Evolutionary conservation across 805 yeast genomes (phyloP), one percentile per base, ranked within the genome.

Genomic region (Metschnikowia lochheadii): DNA sequence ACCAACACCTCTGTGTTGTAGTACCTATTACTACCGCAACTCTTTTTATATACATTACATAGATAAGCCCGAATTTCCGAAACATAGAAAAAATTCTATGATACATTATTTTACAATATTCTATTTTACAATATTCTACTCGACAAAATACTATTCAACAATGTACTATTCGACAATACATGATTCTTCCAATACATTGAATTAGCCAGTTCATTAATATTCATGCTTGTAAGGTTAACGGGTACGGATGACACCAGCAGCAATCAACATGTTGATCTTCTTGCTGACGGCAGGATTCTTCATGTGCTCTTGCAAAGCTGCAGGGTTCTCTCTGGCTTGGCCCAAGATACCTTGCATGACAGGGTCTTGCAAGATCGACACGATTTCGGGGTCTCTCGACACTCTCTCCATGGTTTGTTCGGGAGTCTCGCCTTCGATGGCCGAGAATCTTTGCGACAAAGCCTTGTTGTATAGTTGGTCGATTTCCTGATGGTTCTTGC

Each of bases 281-380:
- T 84, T 85, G 64, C 84, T 81, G 46, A 94, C 87, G 54, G 84
- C 95, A 38, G 99, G 98, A 72, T 94, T 94, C 78, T 83, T 87
- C 97, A 94, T 90, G 73, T 94, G 99, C 63, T 92, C 97, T 67
- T 88, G 95, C 61, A 94, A 79, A 49, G 98, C 98, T 41, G 96
- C 96, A 46, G 99, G 99, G 67, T 94, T 87, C 53, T 83, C 88
- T 68, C 85, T 87, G 17, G 98, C 98, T 74, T 94, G 99, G 60
- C 82, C 85, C 67, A 94, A 78, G 57, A 94, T 94, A 50, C 92
- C 85, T 73, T 90, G 94, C 97, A 94, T 92, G 40, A 92, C 90
- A 11, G 97, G 97, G 66, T 91, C 97, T 67, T 87, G 89, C 71
- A 94, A 77, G 55, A 92, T 90, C 46, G 83, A 78, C 49, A 86